These are phyloP conservation scores for Chaetomium sp. DNA, from an alignment of 2,329 filamentous ascomycete species.

Conservation along the genomic window DNA sequence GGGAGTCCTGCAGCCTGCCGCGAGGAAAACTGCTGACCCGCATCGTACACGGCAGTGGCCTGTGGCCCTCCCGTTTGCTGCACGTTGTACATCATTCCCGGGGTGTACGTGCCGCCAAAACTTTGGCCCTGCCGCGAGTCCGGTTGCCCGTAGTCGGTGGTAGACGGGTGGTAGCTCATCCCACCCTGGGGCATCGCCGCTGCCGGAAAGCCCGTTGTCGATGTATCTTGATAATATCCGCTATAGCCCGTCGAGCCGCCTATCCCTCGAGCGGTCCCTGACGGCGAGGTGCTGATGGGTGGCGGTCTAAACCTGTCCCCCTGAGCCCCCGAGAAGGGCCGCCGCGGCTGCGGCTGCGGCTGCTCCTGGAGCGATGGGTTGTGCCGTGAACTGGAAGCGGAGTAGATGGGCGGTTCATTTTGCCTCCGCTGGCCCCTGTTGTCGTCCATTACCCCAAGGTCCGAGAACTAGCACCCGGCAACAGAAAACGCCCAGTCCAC, in stretches of 20 bases:
- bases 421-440: conserved; percentile 72
- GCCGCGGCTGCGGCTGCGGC: conserved; percentile 51
- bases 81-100: conserved; percentile 79
- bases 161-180: conserved; percentile 60
- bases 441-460: conserved; percentile 69
- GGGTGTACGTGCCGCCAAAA: conserved; percentile 59
- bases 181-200: conserved; percentile 58
- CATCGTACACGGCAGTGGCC: conserved; percentile 69
- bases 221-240: conserved; percentile 60
- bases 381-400: conserved; percentile 58
- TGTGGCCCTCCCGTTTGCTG: conserved; percentile 59
- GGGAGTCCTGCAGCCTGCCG: conserved; percentile 78
- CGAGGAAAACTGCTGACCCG: conserved; percentile 71
- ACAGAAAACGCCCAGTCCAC: conserved; percentile 61
- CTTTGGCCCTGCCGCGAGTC: conserved; percentile 59
- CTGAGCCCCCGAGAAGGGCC: conserved; percentile 53
- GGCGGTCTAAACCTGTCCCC: conserved; percentile 51
- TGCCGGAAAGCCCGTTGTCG: conserved; percentile 51
- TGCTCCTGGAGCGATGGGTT: conserved; percentile 50
- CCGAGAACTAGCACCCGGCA: conserved; percentile 51
- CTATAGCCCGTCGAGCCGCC: conserved; percentile 60
- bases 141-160: conserved; percentile 59
- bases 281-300: conserved; percentile 53
- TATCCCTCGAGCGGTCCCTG: conserved; percentile 50
- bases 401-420: conserved; percentile 70